These are phyloP conservation scores for Tuber calosporum DNA, from an alignment of 495 filamentous ascomycete genomes.

Conservation along the genomic window DNA sequence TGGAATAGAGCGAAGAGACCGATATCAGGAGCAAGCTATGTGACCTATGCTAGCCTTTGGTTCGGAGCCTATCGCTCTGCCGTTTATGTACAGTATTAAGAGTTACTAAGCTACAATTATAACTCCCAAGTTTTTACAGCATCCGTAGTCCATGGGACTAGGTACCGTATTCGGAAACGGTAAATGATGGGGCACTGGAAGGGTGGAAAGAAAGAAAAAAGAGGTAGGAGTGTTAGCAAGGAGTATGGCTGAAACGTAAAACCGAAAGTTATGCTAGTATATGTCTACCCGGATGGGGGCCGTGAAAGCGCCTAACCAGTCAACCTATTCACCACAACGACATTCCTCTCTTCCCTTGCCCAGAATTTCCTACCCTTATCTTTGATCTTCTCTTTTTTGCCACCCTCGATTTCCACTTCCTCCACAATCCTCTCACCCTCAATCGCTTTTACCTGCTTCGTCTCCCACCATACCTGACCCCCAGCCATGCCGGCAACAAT, in stretches of 20 bases:
- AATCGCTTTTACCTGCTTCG: conserved; percentile 56
- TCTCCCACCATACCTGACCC: conserved; percentile 60
- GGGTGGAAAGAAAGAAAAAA: too few species aligned
- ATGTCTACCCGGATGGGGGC: not conserved
- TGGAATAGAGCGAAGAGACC: not conserved
- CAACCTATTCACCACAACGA: not conserved
- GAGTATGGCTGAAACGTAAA: not conserved
- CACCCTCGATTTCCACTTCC: conserved; percentile 33
- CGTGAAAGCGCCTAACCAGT: not conserved
- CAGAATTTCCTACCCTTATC: conserved; percentile 21
- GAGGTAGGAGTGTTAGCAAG: too few species aligned
- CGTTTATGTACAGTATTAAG: not conserved
- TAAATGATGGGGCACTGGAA: not conserved
- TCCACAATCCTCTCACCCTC: conserved; percentile 54
- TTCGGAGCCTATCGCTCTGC: not conserved
- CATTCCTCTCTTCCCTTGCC: conserved; percentile 1
- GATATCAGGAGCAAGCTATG: not conserved
- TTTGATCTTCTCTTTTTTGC: conserved; percentile 47
- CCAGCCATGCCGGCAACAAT: conserved; percentile 64
- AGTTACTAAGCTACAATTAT: not conserved
- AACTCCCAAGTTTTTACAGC: not conserved
- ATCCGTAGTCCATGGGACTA: not conserved
- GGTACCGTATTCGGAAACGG: not conserved
- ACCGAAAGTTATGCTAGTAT: not conserved
- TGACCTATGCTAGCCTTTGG: not conserved